These are phyloP conservation scores for Trichoderma cornu-damae DNA, from an alignment of 2,329 filamentous ascomycete species.

Conservation along the genomic window DNA sequence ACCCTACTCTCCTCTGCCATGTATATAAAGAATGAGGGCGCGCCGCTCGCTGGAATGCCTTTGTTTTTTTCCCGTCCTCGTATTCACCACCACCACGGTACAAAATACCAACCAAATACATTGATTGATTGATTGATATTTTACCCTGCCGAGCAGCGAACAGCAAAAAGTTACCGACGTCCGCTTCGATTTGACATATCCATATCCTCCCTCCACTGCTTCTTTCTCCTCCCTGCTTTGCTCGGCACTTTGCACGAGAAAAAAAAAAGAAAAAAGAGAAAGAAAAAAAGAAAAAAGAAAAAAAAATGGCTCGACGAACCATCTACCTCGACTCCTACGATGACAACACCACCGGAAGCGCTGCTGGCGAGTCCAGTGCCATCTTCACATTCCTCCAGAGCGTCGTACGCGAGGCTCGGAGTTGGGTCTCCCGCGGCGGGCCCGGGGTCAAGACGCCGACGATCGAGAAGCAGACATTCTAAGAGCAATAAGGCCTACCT, in stretches of 20 bases:
- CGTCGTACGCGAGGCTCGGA: slow-evolving; percentile 15
- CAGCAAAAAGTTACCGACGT: no score
- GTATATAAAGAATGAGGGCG: slow-evolving; percentile 11
- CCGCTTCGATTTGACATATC: no score
- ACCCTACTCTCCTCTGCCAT: not conserved
- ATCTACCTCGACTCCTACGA: slow-evolving; percentile 19
- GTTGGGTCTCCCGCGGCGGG: slow-evolving; percentile 5
- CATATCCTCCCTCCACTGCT: no score
- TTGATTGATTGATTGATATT: no score
- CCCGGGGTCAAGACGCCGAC: slow-evolving; percentile 8
- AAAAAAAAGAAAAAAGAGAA: not conserved
- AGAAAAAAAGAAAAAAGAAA: not conserved
- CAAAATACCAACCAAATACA: not conserved
- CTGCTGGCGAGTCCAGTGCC: not conserved
- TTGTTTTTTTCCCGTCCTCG: not conserved
- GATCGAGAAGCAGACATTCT: slow-evolving; percentile 14
- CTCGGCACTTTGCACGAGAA: not conserved
- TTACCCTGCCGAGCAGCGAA: no score
- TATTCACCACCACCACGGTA: not conserved
- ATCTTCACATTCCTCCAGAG: slow-evolving; percentile 16
- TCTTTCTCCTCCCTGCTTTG: not conserved
- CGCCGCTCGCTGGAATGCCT: not conserved
- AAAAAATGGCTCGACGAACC: slow-evolving; percentile 18
- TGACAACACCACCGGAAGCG: not conserved
- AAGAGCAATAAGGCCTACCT: not conserved